Base-by-base conservation (phyloP, 192 early-diverging fungal genomes). In the Coemansia reversa region DNA sequence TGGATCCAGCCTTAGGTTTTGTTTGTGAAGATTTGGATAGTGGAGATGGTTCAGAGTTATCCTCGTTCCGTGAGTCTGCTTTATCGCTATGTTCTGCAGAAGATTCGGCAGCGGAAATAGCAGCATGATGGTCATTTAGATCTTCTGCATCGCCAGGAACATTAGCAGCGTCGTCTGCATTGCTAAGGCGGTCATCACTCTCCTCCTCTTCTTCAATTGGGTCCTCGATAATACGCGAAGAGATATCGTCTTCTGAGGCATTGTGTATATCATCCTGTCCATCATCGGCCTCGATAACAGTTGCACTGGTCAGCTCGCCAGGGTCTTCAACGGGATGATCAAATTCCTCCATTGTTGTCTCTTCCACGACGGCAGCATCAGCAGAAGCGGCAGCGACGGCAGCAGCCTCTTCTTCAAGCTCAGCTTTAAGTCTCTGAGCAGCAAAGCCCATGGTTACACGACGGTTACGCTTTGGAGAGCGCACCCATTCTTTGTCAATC, bases 371-470 rank as follows among this genome's bases (percentile, higher is more conserved):
- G 7, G 33, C 33, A 7, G 33, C 33, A 35, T 35, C 33, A 35
- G 33, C 33, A 7, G 33, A 7, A 35, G 33, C 33, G 6, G 33
- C 33, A 5, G 7, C 33, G 11, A 5, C 59, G 3, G 16, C 24
- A 18, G 25, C 54, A 55, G 7, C 52, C 1, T 4, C 14, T 12
- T 55, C 53, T 25, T 22, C 25, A 28, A 20, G 53, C 53, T 55
- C 24, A 28, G 29, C 56, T 29, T 22, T 32, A 6, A 27, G 54
- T 29, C 54, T 11, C 14, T 32, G 56, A 5, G 47, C 57, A 28
- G 63, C 25, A 62, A 66, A 65, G 12, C 65, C 69, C 69, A 69
- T 77, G 4, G 75, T 77, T 0, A 68, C 63, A 25, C 75, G 54
- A 20, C 75, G 62, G 16, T 54, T 58, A 53, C 58, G 63, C 39